phyloP scores from a whole-genome alignment of 129 eudicot genomes.

The Glebionis coronaria region DNA sequence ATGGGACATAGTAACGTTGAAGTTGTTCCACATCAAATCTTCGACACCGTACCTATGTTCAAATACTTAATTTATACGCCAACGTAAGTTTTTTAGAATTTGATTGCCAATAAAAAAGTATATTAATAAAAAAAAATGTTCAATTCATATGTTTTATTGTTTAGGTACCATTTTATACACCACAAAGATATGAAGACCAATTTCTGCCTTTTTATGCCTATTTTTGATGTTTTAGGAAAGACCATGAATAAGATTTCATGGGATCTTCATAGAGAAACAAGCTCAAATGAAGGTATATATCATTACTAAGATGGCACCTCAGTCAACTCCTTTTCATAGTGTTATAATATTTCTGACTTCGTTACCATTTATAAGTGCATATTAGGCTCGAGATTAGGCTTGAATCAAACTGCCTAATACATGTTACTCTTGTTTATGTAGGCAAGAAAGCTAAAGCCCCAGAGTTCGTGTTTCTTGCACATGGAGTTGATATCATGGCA shows the following conservation, averaged over 20 bases:
- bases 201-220: conserved; percentile 83
- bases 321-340: too few species aligned
- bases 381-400: background rate
- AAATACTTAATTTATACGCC: conserved; percentile 57
- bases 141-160: background rate
- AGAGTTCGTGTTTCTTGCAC: conserved; percentile 81
- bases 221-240: conserved; percentile 59
- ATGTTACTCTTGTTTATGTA: conserved; percentile 14
- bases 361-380: background rate
- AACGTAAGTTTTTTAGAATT: conserved; percentile 39
- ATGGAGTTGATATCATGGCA: conserved; percentile 56
- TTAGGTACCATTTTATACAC: conserved; percentile 74
- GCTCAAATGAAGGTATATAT: conserved; percentile 44
- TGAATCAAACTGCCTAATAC: conserved; percentile 4
- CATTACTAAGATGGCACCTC: too few species aligned
- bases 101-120: too few species aligned
- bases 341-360: background rate
- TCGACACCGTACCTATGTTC: conserved; percentile 42
- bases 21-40: conserved; percentile 46
- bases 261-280: conserved; percentile 57
- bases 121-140: background rate
- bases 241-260: conserved; percentile 54
- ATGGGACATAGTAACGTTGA: conserved; percentile 76
- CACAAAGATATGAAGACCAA: conserved; percentile 57
- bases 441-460: conserved; percentile 60